Conservation (phyloP, 768 basidiomycete species). For the Chalciporus piperatus region DNA sequence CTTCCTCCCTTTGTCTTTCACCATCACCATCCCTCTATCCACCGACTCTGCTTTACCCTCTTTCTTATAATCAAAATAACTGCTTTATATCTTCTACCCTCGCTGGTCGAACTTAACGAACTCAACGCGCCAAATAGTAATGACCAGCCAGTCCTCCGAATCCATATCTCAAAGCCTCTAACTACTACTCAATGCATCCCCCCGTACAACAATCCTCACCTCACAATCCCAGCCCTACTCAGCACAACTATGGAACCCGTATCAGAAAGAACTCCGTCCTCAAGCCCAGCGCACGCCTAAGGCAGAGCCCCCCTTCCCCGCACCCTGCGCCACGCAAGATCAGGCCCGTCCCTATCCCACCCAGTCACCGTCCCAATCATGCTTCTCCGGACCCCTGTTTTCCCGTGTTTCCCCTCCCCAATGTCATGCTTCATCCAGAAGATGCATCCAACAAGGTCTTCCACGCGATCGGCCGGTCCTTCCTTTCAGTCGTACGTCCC, state of each 20-base stretch:
- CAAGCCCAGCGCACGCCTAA: constrained; percentile 50
- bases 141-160: constrained; percentile 19
- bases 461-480: constrained; percentile 67
- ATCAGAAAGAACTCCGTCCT: constrained; percentile 51
- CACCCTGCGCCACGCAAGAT: constrained; percentile 33
- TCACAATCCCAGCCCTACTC: constrained; percentile 10
- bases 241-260: constrained; percentile 51
- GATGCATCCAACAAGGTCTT: constrained; percentile 72
- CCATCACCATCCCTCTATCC: constrained; percentile 24
- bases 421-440: constrained; percentile 69
- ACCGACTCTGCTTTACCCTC: constrained; percentile 9
- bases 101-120: constrained; percentile 31
- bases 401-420: constrained; percentile 56
- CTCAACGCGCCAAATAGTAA: constrained; percentile 14
- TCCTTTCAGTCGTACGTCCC: constrained; percentile 66
- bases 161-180: constrained; percentile 5
- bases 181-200: constrained; percentile 13
- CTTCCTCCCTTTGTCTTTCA: constrained; percentile 27
- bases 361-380: constrained; percentile 18
- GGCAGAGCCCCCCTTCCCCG: constrained; percentile 41
- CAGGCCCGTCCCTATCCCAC: constrained; percentile 29
- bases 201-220: constrained; percentile 10
- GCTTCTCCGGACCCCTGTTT: constrained; percentile 18
- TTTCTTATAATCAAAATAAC: constrained; percentile 15
- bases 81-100: constrained; percentile 10